Base-by-base conservation (phyloP, 164 flowering plant species). In the Piper betle region DNA sequence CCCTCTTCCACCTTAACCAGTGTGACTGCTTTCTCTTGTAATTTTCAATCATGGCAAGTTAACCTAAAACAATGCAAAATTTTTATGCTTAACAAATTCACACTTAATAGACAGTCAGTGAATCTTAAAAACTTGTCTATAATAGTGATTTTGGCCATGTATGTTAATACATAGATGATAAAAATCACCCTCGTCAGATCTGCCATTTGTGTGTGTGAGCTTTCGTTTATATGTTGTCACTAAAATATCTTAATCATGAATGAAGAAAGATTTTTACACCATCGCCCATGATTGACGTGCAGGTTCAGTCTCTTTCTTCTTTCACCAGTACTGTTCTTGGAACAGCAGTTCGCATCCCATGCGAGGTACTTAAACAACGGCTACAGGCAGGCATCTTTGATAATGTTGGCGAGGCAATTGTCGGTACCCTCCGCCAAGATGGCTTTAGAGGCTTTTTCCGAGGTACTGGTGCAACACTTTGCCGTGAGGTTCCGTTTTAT, bases 381-480 rank as follows among this genome's bases (percentile, higher is more conserved):
- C 70, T 85, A 73, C 99, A 94, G 75, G 99, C 99, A 58, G 97
- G 97, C 40, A 53, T 94, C 57, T 91, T 85, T 78, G 79, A 87
- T 72, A 94, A 91, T 77, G 93, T 91, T 16, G 96, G 97, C 17
- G 87, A 94, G 69, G 99, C 96, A 62, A 75, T 94, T 66, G 73
- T 85, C 50, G 94, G 93, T 42, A 94, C 99, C 15, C 75, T 90
- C 84, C 77, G 79, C 4, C 93, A 86, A 73, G 97, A 94, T 82
- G 99, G 99, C 60, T 72, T 84, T 4, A 81, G 73, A 75, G 99
- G 97, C 43, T 94, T 94, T 73, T 94, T 94, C 69, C 95, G 99
- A 57, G 99, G 99, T 66, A 94, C 99, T 61, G 95, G 93, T 61
- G 97, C 95, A 18, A 94, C 99, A 57, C 95, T 94, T 64, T 91